phyloP scores from a whole-genome alignment of 2,329 filamentous ascomycete species.

The Paraphaeosphaeria sporulosa region DNA sequence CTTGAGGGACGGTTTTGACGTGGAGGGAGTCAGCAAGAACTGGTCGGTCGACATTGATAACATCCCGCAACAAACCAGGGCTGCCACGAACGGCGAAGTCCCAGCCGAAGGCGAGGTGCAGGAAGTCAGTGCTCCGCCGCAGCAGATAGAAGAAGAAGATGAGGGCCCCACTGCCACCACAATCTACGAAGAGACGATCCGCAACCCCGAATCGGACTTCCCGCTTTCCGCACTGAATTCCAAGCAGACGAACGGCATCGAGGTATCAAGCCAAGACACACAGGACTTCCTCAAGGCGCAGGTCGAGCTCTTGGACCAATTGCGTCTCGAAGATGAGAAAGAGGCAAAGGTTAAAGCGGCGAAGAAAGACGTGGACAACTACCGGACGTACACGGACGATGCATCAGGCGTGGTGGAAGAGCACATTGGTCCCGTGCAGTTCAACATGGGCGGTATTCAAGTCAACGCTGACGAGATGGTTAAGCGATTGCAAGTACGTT shows the following conservation, averaged over 20 bases:
- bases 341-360: conserved; percentile 53
- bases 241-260: conserved; percentile 58
- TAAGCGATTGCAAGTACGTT: conserved; percentile 78
- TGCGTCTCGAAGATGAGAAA: conserved; percentile 66
- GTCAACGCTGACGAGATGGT: conserved; percentile 95
- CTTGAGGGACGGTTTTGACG: conserved; percentile 88
- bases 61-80: conserved; percentile 37
- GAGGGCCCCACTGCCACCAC: conserved; percentile 67
- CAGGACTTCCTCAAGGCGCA: conserved; percentile 81
- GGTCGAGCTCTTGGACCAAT: conserved; percentile 74
- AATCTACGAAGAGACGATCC: conserved; percentile 80
- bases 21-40: conserved; percentile 81
- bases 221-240: conserved; percentile 47
- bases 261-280: conserved; percentile 74
- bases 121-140: conserved; percentile 18
- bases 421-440: conserved; percentile 92
- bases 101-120: conserved; percentile 22
- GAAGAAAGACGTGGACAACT: conserved; percentile 44
- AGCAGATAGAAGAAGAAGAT: conserved; percentile 26
- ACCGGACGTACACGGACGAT: conserved; percentile 35
- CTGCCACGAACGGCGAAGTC: conserved; percentile 30
- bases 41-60: conserved; percentile 84
- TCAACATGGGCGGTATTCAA: conserved; percentile 98
- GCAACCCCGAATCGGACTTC: conserved; percentile 70
- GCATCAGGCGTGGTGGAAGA: conserved; percentile 51